A percentile compares a stretch with the other conserved stretches of the same genome.
Evolutionary conservation across 306 rosid genomes (phyloP).

Genomic region (Mimosa bimucronata): DNA sequence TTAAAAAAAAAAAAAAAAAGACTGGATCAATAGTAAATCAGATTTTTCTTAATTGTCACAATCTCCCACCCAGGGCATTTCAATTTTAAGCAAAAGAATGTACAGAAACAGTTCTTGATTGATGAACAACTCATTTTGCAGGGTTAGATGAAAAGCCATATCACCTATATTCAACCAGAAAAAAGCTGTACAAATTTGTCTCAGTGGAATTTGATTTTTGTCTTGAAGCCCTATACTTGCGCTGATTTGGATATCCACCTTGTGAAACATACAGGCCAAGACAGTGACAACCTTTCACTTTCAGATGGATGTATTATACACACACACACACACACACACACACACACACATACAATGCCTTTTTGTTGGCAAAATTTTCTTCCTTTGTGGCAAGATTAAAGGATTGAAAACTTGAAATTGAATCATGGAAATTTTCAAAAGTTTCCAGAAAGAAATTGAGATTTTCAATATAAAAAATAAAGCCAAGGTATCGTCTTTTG

Average conservation of each 20-base stretch:
- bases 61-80: not conserved
- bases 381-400: not conserved
- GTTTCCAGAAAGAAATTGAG: slow-evolving; percentile 14
- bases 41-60: not conserved
- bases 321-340: not conserved
- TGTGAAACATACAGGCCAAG: not conserved
- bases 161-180: slow-evolving; percentile 45
- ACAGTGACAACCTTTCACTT: slow-evolving; percentile 12
- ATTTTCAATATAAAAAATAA: not conserved
- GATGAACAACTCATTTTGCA: not conserved
- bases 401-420: too few species aligned
- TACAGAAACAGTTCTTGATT: not conserved
- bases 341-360: not conserved
- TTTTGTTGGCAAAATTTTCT: not conserved
- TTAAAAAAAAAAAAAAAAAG: not conserved
- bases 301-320: not conserved
- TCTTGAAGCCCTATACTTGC: slow-evolving; percentile 21
- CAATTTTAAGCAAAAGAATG: not conserved
- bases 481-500: not conserved
- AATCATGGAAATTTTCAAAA: not conserved
- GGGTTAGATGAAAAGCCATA: not conserved
- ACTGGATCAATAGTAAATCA: not conserved
- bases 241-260: slow-evolving; percentile 2
- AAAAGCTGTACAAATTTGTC: slow-evolving; percentile 39
- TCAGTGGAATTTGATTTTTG: slow-evolving; percentile 23